Evolutionary conservation across 352 stramenopile genomes (phyloP), one percentile per base, ranked within the genome.

Genomic region (Pythium periplocum): DNA sequence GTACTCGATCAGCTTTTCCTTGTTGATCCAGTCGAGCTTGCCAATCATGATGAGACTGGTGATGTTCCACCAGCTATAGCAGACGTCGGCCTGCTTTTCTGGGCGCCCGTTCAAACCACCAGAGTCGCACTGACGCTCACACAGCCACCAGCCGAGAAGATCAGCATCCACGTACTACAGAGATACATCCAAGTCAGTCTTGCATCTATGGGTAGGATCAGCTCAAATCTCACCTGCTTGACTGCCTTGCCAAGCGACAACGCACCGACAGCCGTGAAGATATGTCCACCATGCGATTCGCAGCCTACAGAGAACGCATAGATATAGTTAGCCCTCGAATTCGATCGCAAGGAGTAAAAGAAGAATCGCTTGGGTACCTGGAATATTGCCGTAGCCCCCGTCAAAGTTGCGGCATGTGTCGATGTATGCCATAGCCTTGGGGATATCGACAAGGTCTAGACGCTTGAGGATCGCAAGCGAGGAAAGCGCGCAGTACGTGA

Each of bases 51-150:
- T 96, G 41, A 99, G 81, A 35, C 83, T 93, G 54, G 91, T 96
- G 42, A 99, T 87, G 71, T 98, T 98, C 97, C 97, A 99, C 96
- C 97, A 99, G 54, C 90, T 98, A 71, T 99, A 99, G 71, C 97
- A 99, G 43, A 99, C 96, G 71, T 99, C 97, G 0, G 96, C 94
- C 60, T 99, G 97, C 83, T 99, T 99, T 78, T 99, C 97, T 0
- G 96, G 96, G 39, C 97, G 76, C 6, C 97, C 97, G 66, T 99
- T 99, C 32, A 95, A 68, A 6, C 85, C 83, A 34, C 83, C 83
- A 7, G 82, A 95, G 71, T 99, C 97, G 69, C 96, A 98, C 68
- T 99, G 97, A 44, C 97, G 80, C 71, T 99, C 96, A 50, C 89
- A 95, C 9, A 99, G 82, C 96, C 96, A 99, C 95, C 96, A 98